These are phyloP conservation scores for Sonneratia alba DNA, from an alignment of 345 rosid species.

Conservation along the genomic window DNA sequence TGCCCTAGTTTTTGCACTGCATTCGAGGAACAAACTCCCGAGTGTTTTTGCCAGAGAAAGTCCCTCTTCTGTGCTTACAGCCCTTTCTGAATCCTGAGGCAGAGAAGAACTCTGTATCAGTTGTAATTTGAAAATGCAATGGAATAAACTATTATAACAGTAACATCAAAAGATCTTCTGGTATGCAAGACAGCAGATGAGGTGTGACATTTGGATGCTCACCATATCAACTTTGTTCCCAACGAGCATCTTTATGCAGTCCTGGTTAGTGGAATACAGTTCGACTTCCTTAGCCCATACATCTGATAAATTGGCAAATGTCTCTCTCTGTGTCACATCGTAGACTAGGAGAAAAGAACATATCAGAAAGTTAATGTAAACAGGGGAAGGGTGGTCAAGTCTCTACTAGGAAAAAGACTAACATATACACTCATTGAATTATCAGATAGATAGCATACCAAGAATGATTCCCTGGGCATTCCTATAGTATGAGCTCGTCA, in stretches of 20 bases:
- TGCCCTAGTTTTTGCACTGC: slow-evolving; percentile 85
- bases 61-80: slow-evolving; percentile 83
- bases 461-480: slow-evolving; percentile 92
- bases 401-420: neutral
- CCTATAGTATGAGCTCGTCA: slow-evolving; percentile 90
- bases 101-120: neutral
- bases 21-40: slow-evolving; percentile 68
- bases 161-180: neutral
- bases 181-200: neutral
- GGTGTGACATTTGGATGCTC: slow-evolving; percentile 16
- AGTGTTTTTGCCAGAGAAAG: slow-evolving; percentile 61
- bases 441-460: slow-evolving; percentile 31
- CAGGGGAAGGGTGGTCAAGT: neutral
- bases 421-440: neutral
- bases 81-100: slow-evolving; percentile 74
- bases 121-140: neutral
- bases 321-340: slow-evolving; percentile 85
- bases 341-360: slow-evolving; percentile 40
- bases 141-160: neutral
- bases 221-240: slow-evolving; percentile 93
- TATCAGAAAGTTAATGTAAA: neutral
- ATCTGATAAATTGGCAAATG: slow-evolving; percentile 75
- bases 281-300: slow-evolving; percentile 95
- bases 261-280: slow-evolving; percentile 66
- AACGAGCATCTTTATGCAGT: slow-evolving; percentile 87